Conservation (phyloP, 2,329 filamentous ascomycete species). For the Cordyceps militaris region DNA sequence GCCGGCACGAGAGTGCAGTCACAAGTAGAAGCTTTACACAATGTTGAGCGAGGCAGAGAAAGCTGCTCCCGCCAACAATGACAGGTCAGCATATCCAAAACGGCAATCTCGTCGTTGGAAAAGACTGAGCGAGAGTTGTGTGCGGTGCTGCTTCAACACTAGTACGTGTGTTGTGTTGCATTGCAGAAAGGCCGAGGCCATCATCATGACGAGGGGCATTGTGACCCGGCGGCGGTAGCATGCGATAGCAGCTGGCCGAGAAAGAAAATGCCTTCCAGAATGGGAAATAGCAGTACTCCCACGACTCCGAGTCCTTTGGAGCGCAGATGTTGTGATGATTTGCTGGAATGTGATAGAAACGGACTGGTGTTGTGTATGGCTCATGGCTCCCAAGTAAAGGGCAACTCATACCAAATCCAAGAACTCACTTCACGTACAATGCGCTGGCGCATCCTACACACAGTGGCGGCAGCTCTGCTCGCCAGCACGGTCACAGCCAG, state of each 20-base stretch:
- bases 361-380: not conserved
- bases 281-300: not conserved
- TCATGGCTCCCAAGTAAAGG: too few relatives aligned
- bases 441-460: constrained; percentile 1
- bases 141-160: not conserved
- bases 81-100: too few relatives aligned
- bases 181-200: constrained; percentile 9
- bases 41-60: too few relatives aligned
- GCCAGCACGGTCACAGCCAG: not conserved
- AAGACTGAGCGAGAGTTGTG: not conserved
- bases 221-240: not conserved
- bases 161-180: not conserved
- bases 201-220: not conserved
- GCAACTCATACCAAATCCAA: too few relatives aligned
- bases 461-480: constrained; percentile 3
- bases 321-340: too few relatives aligned
- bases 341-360: not conserved
- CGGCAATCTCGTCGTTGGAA: not conserved
- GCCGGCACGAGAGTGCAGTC: not conserved
- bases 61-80: not conserved
- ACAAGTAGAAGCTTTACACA: not conserved
- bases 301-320: not conserved
- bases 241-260: not conserved
- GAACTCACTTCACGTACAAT: not conserved
- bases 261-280: constrained; percentile 1